A percentile compares a stretch with the other conserved stretches of the same genome.
phyloP scores from a whole-genome alignment of 2,329 filamentous ascomycete genomes.

The Aureobasidium zeae region DNA sequence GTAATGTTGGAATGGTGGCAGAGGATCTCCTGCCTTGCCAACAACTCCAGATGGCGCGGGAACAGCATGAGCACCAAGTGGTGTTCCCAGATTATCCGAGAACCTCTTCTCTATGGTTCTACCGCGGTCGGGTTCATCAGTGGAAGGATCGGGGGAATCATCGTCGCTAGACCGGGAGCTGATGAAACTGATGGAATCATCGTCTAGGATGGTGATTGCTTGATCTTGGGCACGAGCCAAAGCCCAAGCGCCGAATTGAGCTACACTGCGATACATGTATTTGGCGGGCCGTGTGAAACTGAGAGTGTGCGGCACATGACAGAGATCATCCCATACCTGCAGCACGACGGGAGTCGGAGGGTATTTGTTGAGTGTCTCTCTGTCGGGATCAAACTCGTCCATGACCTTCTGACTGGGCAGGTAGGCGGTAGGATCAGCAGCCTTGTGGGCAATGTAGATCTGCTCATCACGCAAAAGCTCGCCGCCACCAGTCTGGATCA shows the following conservation, averaged over 20 bases:
- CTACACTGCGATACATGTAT: constrained; percentile 85
- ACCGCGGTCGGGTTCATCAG: constrained; percentile 1
- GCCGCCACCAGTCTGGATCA: constrained; percentile 79
- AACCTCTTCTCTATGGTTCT: constrained; percentile 15
- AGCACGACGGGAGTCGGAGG: constrained; percentile 84
- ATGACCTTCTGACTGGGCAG: constrained; percentile 57
- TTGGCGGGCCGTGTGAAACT: constrained; percentile 95
- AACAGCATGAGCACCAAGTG: constrained; percentile 15
- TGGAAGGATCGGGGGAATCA: constrained; percentile 14
- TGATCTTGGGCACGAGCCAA: constrained; percentile 72
- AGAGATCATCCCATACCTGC: constrained; percentile 92
- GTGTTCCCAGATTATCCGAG: constrained; percentile 17
- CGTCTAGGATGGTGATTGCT: constrained; percentile 71
- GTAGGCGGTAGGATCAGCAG: constrained; percentile 71
- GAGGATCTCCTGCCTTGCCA: constrained; percentile 75
- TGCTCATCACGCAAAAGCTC: constrained; percentile 90
- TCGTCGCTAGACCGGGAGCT: constrained; percentile 40
- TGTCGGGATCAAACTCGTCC: constrained; percentile 50
- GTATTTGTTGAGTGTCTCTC: constrained; percentile 51
- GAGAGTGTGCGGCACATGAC: constrained; percentile 85
- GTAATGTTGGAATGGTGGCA: constrained; percentile 69
- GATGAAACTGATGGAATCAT: constrained; percentile 67
- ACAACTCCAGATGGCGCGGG: constrained; percentile 38
- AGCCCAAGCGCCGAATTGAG: constrained; percentile 90
- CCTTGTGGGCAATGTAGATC: constrained; percentile 90